Percentiles rank a stretch among this genome's conserved stretches.
Evolutionary conservation across 768 basidiomycete species (phyloP).

Genomic region (Auricularia heimuer): DNA sequence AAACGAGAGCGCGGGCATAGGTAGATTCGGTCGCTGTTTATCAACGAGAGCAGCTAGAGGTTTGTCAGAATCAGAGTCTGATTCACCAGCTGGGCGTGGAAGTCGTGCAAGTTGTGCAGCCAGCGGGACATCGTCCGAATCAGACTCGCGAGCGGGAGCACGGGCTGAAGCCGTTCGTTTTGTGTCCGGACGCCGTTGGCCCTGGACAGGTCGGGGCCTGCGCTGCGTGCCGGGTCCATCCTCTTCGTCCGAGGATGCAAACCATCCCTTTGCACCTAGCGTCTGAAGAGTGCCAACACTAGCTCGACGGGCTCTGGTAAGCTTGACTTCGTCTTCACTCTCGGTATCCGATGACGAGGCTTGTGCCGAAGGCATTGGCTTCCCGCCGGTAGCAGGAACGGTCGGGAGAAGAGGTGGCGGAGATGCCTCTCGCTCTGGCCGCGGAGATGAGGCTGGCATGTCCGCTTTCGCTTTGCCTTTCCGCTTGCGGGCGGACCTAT

Average conservation of each 20-base stretch:
- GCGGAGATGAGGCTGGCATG: constrained; percentile 9
- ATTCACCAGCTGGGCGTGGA: constrained; percentile 22
- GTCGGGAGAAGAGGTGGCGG: constrained; percentile 7
- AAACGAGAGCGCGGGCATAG: constrained; percentile 28
- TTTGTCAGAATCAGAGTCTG: constrained; percentile 61
- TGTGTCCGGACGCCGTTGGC: constrained; percentile 29
- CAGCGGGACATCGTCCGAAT: constrained; percentile 76
- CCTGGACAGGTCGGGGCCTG: constrained; percentile 30
- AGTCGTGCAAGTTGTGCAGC: constrained; percentile 51
- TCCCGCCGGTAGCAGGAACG: constrained; percentile 20
- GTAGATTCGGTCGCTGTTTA: constrained; percentile 24
- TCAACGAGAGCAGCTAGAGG: constrained; percentile 56
- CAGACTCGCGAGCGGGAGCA: constrained; percentile 34
- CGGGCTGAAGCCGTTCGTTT: constrained; percentile 2
- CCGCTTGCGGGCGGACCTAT: constrained; percentile 29
- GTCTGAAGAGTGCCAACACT: constrained; percentile 1
- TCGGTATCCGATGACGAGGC: constrained; percentile 7
- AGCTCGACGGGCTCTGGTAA: neutral
- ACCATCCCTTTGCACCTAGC: constrained; percentile 11
- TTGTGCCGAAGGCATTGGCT: constrained; percentile 23
- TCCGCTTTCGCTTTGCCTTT: constrained; percentile 41
- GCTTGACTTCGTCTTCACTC: constrained; percentile 2
- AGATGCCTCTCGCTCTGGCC: constrained; percentile 18
- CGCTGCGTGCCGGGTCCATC: constrained; percentile 1
- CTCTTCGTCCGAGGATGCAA: constrained; percentile 8